Percentiles rank a stretch among this genome's conserved stretches.
phyloP scores from a whole-genome alignment of 805 yeast genomes.

The Spathaspora hagerdaliae region DNA sequence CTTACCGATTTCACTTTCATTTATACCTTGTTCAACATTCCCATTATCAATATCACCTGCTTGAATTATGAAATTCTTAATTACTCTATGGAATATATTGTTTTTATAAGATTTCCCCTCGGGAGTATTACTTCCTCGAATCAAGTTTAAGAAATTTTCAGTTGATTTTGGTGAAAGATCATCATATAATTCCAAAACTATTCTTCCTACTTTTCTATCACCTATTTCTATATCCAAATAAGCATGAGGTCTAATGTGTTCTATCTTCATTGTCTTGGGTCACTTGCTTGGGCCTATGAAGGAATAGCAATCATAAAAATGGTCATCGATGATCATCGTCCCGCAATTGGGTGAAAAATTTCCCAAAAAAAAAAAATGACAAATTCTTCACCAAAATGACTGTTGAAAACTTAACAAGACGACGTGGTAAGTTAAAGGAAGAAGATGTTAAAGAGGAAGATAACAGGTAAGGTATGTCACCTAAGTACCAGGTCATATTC shows the following conservation, averaged over 20 bases:
- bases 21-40: not conserved
- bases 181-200: conserved; percentile 52
- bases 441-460: too few species aligned
- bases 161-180: conserved; percentile 55
- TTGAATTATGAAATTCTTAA: conserved; percentile 68
- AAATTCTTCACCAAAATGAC: too few species aligned
- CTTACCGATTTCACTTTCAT: conserved; percentile 22
- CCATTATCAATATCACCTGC: conserved; percentile 47
- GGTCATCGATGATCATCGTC: too few species aligned
- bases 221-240: conserved; percentile 54
- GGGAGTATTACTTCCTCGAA: conserved; percentile 23
- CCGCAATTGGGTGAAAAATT: too few species aligned
- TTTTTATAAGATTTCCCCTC: conserved; percentile 30
- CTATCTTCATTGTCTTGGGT: conserved; percentile 31
- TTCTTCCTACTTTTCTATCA: conserved; percentile 45
- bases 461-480: too few species aligned
- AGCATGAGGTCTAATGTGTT: conserved; percentile 22
- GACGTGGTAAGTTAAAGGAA: too few species aligned
- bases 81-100: conserved; percentile 56
- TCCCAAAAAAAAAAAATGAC: too few species aligned
- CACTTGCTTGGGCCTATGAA: too few species aligned
- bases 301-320: too few species aligned
- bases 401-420: too few species aligned
- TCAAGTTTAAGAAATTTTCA: conserved; percentile 47
- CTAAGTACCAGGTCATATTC: not conserved